Evolutionary conservation across 2,329 filamentous ascomycete species (phyloP).

Genomic region (Talaromyces sp.): DNA sequence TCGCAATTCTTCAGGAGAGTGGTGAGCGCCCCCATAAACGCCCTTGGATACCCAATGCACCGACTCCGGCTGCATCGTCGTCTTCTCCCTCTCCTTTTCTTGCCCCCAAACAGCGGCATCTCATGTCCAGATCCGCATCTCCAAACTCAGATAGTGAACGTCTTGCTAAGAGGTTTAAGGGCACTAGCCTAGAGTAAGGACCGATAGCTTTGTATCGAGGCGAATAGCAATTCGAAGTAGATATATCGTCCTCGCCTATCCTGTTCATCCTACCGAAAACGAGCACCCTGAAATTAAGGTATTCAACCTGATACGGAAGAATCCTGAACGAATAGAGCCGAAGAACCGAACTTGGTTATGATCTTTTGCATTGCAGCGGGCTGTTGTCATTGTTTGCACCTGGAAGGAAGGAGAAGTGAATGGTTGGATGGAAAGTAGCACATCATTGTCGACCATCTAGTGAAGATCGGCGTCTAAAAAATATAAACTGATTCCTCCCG

Average conservation of each 20-base stretch:
- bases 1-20: constrained; percentile 91
- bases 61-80: constrained; percentile 29
- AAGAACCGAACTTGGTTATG: neutral
- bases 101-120: constrained; percentile 33
- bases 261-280: neutral
- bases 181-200: constrained; percentile 52
- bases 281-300: neutral
- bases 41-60: constrained; percentile 37
- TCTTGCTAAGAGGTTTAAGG: constrained; percentile 63
- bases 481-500: neutral
- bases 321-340: constrained; percentile 2
- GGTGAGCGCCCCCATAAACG: constrained; percentile 92
- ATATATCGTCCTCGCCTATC: neutral
- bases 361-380: neutral
- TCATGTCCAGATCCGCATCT: constrained; percentile 36
- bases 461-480: neutral
- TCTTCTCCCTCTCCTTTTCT: constrained; percentile 16
- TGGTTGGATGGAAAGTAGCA: neutral
- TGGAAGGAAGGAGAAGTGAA: too few relatives aligned
- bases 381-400: neutral
- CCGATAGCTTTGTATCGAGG: neutral
- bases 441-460: neutral
- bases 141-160: constrained; percentile 52
- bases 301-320: neutral
- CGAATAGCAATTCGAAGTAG: neutral